phyloP scores from a whole-genome alignment of 2,329 filamentous ascomycete genomes.

The Akanthomyces uredinophilus region DNA sequence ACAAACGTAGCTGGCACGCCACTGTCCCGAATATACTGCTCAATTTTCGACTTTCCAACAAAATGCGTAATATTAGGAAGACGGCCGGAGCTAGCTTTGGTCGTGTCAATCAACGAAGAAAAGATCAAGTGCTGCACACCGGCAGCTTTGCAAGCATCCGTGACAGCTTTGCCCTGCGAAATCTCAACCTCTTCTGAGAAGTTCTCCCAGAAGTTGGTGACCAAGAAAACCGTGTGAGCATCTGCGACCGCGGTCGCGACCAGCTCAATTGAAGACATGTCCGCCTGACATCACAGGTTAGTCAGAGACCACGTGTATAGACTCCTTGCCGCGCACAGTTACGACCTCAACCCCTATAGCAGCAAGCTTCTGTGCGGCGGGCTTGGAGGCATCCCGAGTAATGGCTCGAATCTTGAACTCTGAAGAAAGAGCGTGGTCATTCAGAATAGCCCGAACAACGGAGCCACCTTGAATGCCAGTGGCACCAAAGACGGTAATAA shows the following conservation, averaged over 20 bases:
- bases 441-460: slow-evolving; percentile 34
- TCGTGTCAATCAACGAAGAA: too few relatives aligned
- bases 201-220: too few relatives aligned
- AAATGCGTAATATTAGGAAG: slow-evolving; percentile 33
- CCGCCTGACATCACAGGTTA: slow-evolving; percentile 32
- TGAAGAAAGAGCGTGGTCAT: slow-evolving; percentile 23
- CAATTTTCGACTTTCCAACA: slow-evolving; percentile 47
- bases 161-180: too few relatives aligned
- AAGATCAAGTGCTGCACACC: too few relatives aligned
- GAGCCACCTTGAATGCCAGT: slow-evolving; percentile 38
- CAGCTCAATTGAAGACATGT: slow-evolving; percentile 33
- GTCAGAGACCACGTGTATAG: too few relatives aligned
- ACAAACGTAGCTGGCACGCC: slow-evolving; percentile 40
- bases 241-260: too few relatives aligned
- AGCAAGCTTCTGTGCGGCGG: background rate
- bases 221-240: too few relatives aligned
- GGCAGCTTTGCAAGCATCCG: too few relatives aligned
- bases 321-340: too few relatives aligned
- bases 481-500: slow-evolving; percentile 31
- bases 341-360: slow-evolving; percentile 20
- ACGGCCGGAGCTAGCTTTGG: too few relatives aligned
- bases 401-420: background rate
- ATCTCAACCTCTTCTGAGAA: too few relatives aligned
- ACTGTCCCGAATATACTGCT: slow-evolving; percentile 45
- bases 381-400: background rate